Conservation (phyloP, 192 early-diverging fungal genomes). For the Coemansia sp. region DNA sequence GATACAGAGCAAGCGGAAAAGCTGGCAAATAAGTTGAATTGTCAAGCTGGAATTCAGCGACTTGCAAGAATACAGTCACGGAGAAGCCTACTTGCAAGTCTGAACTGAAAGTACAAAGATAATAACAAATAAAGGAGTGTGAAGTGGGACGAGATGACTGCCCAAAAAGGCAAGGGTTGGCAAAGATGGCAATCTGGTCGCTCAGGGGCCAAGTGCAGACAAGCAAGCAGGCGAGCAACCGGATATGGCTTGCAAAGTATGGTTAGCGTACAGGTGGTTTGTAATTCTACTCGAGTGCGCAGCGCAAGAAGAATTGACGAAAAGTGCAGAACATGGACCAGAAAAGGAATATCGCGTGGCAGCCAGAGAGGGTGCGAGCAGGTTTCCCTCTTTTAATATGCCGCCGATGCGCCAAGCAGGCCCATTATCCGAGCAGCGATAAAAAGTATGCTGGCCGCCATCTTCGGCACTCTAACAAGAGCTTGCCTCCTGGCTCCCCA, state of each 20-base stretch:
- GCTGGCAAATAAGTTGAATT: neutral
- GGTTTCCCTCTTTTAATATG: conserved; percentile 7
- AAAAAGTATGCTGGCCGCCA: conserved; percentile 5
- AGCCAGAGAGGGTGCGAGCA: conserved; percentile 4
- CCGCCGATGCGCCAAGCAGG: neutral
- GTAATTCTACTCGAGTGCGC: conserved; percentile 3
- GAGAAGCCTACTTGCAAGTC: neutral
- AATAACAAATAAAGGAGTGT: neutral
- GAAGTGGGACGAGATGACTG: neutral
- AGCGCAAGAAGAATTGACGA: conserved; percentile 1
- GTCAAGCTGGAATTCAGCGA: conserved; percentile 1
- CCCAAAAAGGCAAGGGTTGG: neutral
- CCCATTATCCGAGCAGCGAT: conserved; percentile 3
- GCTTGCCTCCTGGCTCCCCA: neutral
- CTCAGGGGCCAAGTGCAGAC: conserved; percentile 5
- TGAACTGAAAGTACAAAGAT: neutral
- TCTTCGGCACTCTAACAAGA: conserved; percentile 10
- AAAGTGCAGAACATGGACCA: neutral
- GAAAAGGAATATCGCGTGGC: conserved; percentile 4
- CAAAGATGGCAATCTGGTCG: neutral
- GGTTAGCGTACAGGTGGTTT: neutral
- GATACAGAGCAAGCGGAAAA: neutral
- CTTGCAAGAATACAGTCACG: neutral
- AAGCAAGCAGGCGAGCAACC: conserved; percentile 4
- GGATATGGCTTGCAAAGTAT: neutral